These are phyloP conservation scores for Sporothrix humicola DNA, from an alignment of 2,329 filamentous ascomycete genomes.

Conservation along the genomic window DNA sequence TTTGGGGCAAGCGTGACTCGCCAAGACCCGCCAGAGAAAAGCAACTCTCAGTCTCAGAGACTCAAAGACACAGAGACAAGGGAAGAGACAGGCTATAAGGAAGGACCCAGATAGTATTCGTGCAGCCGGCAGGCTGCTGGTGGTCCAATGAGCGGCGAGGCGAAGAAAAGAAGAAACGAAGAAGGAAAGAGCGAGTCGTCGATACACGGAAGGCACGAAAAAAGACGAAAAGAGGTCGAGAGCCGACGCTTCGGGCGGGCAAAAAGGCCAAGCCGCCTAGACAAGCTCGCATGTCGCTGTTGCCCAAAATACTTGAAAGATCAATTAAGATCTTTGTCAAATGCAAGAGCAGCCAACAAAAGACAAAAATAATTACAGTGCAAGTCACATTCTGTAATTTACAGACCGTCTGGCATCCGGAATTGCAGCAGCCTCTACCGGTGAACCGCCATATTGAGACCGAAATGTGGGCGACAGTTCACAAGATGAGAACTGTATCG, in stretches of 20 bases:
- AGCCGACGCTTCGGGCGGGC: not conserved
- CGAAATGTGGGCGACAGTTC: no score
- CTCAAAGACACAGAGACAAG: no score
- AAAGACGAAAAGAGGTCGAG: not conserved
- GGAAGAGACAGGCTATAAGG: no score
- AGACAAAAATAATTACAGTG: not conserved
- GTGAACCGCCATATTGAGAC: not conserved
- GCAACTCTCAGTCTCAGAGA: not conserved
- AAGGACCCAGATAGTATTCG: not conserved
- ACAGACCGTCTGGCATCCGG: not conserved
- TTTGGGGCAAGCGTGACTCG: constrained; percentile 7
- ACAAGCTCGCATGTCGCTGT: not conserved
- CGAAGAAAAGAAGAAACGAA: not conserved
- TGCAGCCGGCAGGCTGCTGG: not conserved
- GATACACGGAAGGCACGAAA: not conserved
- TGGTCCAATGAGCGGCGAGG: constrained; percentile 22
- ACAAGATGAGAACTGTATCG: no score
- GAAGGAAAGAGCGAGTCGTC: constrained; percentile 15
- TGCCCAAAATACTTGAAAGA: not conserved
- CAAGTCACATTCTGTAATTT: not conserved
- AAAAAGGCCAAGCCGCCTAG: not conserved
- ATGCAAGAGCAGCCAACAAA: no score
- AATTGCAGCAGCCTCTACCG: constrained; percentile 4
- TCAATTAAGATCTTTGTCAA: not conserved
- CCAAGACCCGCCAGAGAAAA: constrained; percentile 2